These are phyloP conservation scores for Talaromyces sp. DNA, from an alignment of 2,329 filamentous ascomycete genomes.

Conservation along the genomic window DNA sequence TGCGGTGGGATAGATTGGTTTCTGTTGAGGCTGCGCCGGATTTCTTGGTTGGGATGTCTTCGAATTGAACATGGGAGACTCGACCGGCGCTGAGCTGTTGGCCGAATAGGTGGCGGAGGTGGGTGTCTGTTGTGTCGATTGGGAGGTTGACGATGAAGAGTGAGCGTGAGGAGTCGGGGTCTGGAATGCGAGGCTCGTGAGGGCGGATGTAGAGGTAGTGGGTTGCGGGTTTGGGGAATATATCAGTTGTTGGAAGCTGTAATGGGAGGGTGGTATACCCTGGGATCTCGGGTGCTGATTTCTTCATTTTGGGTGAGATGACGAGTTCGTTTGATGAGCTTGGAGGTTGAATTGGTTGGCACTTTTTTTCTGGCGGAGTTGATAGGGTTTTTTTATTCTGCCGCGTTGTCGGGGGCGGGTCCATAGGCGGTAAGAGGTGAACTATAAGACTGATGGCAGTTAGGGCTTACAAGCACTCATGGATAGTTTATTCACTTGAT, in stretches of 20 bases:
- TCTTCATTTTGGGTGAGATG: slow-evolving; percentile 37
- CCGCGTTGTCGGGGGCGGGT: slow-evolving; percentile 16
- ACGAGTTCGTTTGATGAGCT: neutral
- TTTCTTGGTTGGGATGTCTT: slow-evolving; percentile 52
- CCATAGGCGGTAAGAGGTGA: slow-evolving; percentile 17
- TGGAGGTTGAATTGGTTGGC: neutral
- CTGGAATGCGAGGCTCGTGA: slow-evolving; percentile 78
- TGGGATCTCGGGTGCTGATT: slow-evolving; percentile 46
- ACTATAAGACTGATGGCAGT: neutral
- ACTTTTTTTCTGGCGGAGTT: slow-evolving; percentile 22
- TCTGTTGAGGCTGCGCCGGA: slow-evolving; percentile 24
- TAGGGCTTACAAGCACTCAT: no score
- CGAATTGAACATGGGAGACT: slow-evolving; percentile 78
- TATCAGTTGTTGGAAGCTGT: slow-evolving; percentile 63
- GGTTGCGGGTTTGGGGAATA: slow-evolving; percentile 63
- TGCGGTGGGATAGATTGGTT: slow-evolving; percentile 28
- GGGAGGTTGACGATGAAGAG: slow-evolving; percentile 92
- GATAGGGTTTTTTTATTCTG: slow-evolving; percentile 24
- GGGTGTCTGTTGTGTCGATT: slow-evolving; percentile 75
- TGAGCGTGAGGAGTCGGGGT: slow-evolving; percentile 72
- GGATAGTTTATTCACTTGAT: no score
- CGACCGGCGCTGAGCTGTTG: slow-evolving; percentile 74
- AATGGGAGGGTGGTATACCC: slow-evolving; percentile 73
- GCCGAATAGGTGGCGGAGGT: slow-evolving; percentile 75
- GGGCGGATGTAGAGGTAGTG: slow-evolving; percentile 88